Base-by-base conservation (phyloP, 495 filamentous ascomycete genomes). In the Podospora appendiculata region DNA sequence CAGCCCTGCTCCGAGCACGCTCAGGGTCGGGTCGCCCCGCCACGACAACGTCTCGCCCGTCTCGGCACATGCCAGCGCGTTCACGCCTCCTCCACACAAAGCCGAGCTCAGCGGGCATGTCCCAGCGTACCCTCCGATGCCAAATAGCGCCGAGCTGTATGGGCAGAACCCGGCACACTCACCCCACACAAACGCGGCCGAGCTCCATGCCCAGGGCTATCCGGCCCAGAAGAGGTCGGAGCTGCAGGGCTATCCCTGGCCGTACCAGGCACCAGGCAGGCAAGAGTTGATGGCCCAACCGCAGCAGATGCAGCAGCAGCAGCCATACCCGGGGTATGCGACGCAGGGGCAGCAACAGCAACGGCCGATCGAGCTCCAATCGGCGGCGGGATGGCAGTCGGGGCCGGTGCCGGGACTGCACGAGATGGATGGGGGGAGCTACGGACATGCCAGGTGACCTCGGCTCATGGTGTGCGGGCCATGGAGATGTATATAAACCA, bases 1-100 rank as follows among this genome's bases (percentile, higher is more conserved):
- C 10, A 70, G 67, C 50, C 61, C 59, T 9, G 59, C 61, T 45
- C 59, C 55, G 5, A 67, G 61, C 51, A 64, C 53, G 17, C 50
- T 66, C 40, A 65, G 66, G 41, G 53, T 45, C 14, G 49, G 25
- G 14, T 8, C 51, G 43, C 35, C 51, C 4, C 60, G 64, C 11
- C 47, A 36, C 17, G 60, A 66, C 33, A 71, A 54, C 53, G 60
- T 70, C n/a, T 72, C 71, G 0, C 73, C 73, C 3, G 58, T 67
- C 36, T 71, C 71, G 8, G 63, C 60, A 8, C 54, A 64, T 32
- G 57, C 51, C 0, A 47, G 43, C 47, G 51, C 59, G 0, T 62
- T 50, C 44, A 25, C 61, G 11, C 59, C 62, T 3, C 60, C 64
- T 0, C 58, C 62, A 0, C 51, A 58, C 45, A 45, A 52, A 17